These are phyloP conservation scores for Helenozyma baotianmanensis DNA, from an alignment of 805 yeast genomes.

Conservation along the genomic window DNA sequence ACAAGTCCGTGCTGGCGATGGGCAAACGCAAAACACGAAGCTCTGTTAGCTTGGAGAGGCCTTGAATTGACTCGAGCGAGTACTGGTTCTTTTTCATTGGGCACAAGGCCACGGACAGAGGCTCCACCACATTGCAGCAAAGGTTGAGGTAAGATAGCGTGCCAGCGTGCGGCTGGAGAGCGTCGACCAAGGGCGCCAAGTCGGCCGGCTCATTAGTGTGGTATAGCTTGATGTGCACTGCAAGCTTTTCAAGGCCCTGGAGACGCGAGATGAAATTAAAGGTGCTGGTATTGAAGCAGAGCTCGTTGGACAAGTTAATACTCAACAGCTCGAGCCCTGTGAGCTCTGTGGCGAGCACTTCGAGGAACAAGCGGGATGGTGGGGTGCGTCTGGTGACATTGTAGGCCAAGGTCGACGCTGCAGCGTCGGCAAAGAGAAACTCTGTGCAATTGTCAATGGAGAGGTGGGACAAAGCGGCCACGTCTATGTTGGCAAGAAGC, in stretches of 20 bases:
- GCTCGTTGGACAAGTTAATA: constrained; percentile 10
- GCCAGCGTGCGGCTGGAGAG: constrained; percentile 8
- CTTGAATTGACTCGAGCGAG: constrained; percentile 6
- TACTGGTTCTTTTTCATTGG: constrained; percentile 5
- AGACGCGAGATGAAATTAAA: constrained; percentile 4
- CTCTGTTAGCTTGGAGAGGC: constrained; percentile 3
- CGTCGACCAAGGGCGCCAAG: constrained; percentile 8
- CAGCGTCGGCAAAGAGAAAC: not conserved
- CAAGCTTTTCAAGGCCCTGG: constrained; percentile 4
- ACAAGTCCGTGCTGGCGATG: constrained; percentile 7
- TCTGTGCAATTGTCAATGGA: constrained; percentile 13
- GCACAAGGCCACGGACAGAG: constrained; percentile 3
- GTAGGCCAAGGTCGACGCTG: constrained; percentile 1
- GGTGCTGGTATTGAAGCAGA: constrained; percentile 9
- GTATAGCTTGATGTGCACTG: constrained; percentile 9
- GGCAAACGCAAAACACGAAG: constrained; percentile 10
- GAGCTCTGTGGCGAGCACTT: constrained; percentile 4
- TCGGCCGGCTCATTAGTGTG: constrained; percentile 3
- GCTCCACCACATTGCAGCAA: constrained; percentile 10
- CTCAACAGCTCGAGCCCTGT: constrained; percentile 7
- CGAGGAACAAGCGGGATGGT: constrained; percentile 10
- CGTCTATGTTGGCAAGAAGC: constrained; percentile 3
- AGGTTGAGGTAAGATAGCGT: constrained; percentile 9
- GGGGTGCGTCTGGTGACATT: constrained; percentile 9
- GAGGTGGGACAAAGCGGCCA: constrained; percentile 3